Percentiles rank a stretch among this genome's conserved stretches.
phyloP scores from a whole-genome alignment of 345 rosid genomes.

The Eutrema yunnanense region DNA sequence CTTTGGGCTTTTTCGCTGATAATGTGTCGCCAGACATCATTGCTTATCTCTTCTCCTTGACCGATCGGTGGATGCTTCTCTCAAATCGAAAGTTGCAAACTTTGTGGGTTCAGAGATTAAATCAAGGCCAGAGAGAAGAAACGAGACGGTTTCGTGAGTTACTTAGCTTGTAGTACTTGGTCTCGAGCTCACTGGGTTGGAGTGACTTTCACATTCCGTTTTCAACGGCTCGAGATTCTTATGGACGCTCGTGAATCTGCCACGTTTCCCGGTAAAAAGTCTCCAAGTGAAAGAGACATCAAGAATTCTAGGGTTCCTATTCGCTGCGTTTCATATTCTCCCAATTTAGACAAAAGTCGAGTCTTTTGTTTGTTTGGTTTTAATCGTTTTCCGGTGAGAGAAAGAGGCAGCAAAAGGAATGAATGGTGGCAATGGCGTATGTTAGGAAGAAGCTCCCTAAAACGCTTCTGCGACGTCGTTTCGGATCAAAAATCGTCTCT shows the following conservation, averaged over 20 bases:
- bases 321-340: no score
- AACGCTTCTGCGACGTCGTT: no score
- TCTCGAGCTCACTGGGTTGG: constrained; percentile 11
- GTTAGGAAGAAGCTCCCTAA: no score
- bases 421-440: no score
- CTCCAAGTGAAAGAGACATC: background rate
- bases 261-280: constrained; percentile 1
- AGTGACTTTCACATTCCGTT: constrained; percentile 20
- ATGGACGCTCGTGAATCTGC: constrained; percentile 9
- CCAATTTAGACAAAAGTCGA: no score
- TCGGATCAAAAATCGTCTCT: no score
- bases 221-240: constrained; percentile 11
- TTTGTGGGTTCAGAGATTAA: background rate
- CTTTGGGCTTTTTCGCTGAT: constrained; percentile 39
- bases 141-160: background rate
- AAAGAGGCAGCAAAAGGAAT: no score
- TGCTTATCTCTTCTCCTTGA: background rate
- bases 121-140: background rate
- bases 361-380: no score
- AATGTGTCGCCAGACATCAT: constrained; percentile 14
- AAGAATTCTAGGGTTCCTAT: no score
- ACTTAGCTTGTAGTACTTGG: background rate
- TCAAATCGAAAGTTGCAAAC: constrained; percentile 3
- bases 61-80: background rate
- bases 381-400: no score